These are phyloP conservation scores for Bretschneidera sinensis DNA, from an alignment of 345 rosid species.

Conservation along the genomic window DNA sequence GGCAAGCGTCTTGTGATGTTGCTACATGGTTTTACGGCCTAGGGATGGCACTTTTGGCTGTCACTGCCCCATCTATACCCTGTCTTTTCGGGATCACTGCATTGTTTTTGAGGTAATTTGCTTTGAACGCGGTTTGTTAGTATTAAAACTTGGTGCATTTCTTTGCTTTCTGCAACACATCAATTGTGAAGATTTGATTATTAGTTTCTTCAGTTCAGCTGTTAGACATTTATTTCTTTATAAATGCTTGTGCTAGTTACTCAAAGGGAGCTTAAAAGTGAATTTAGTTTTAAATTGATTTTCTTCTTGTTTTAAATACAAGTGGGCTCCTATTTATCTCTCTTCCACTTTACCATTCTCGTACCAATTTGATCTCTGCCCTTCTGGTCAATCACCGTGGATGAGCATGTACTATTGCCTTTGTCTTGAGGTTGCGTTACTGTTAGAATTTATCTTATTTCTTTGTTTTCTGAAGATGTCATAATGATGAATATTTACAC, in stretches of 20 bases:
- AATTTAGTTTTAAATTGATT: background rate
- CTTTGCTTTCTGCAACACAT: background rate
- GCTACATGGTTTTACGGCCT: slow-evolving; percentile 60
- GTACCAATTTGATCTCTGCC: background rate
- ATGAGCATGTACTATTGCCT: background rate
- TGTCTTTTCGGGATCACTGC: slow-evolving; percentile 76
- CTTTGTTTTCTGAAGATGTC: background rate
- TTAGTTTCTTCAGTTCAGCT: background rate
- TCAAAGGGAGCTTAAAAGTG: too few relatives aligned
- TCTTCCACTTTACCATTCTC: background rate
- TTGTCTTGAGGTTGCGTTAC: background rate
- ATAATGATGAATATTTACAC: background rate
- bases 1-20: slow-evolving; percentile 49
- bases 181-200: background rate
- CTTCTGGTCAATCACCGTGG: background rate
- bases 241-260: too few relatives aligned
- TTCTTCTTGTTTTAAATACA: background rate
- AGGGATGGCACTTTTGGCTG: slow-evolving; percentile 68
- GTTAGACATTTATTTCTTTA: background rate
- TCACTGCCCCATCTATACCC: slow-evolving; percentile 64
- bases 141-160: background rate
- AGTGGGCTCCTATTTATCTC: too few relatives aligned
- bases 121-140: background rate
- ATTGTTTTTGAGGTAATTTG: slow-evolving; percentile 61
- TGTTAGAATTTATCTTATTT: background rate